Base-by-base conservation (phyloP, 2,329 filamentous ascomycete genomes). In the Aschersonia sp. region DNA sequence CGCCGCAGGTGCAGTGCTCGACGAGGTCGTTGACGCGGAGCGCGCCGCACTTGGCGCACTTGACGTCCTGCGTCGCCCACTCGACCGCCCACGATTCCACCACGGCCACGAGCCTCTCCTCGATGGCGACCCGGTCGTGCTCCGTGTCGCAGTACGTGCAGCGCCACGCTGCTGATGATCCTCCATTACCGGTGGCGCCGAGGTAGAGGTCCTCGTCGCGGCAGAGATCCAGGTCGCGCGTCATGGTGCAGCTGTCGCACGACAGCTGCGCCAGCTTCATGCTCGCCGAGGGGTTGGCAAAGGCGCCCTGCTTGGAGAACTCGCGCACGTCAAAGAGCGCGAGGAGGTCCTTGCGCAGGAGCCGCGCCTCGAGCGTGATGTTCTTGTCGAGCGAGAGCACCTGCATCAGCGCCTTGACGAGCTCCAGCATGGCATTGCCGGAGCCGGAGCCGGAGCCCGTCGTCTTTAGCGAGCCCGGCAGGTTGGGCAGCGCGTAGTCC, bases 1-100 rank as follows among this genome's bases (percentile, higher is more conserved):
- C 92, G 51, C 86, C 87, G 69, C 92, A 98, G 9, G 82, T 84
- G 65, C 94, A 98, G 64, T 97, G 89, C 63, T 96, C 90, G 81
- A 92, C 88, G 57, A 97, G 94, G 58, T 96, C 90, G 61, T 95
- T 97, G 41, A 86, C 73, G 59, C 87, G 72, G 40, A 95, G 65
- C 55, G 87, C 87, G 33, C 75, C 78, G 62, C 81, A 85, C 50
- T 75, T 72, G 32, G 58, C 61, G 55, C 92, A 98, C 65, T 87
- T 87, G 49, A 97, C 66, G 63, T 98, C 92, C 67, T 97, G 90
- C 35, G 83, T 86, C 52, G 80, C 75, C 89, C 94, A 98, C 56
- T 84, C 79, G 30, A 87, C 75, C 6, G 87, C 71, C 60, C 83
- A 68, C 29, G 77, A 78, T 63, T 96, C 81, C 14, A 96, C 82